Evolutionary conservation across 2,329 filamentous ascomycete genomes (phyloP), one percentile per base, ranked within the genome.

Genomic region (Aureobasidium sp.): DNA sequence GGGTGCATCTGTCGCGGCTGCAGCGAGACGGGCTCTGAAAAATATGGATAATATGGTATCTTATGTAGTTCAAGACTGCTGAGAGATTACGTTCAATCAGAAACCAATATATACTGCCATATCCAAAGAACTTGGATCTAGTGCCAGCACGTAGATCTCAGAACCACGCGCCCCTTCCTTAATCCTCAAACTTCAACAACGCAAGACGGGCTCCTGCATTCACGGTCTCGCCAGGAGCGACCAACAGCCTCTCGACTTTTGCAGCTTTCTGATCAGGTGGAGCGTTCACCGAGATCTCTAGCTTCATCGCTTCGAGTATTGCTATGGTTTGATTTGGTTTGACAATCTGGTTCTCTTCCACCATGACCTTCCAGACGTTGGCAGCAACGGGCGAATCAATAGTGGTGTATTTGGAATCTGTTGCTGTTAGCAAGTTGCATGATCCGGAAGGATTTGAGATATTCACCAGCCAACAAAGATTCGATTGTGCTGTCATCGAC

Each of bases 401-500:
- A 8, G 75, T 69, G 8, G 71, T 70, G 23, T 82, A 78, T 6
- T 69, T 69, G 2, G 77, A 74, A 69, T 82, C 74, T 75, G 56
- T 25, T 64, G 29, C 29, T 38, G 47, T 55, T 18, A 63, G n/a
- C 48, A 11, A 4, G 16, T 27, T 40, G n/a, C 20, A 36, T 36
- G 33, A 36, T 31, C 58, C 1, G 2, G 7, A 10, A 23, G n/a
- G 15, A 10, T 2, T 25, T 18, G 48, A 29, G 20, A 29, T 29
- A 73, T 75, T 67, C 67, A 82, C 81, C 82, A 67, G 84, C 77
- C 18, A 87, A 69, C 67, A 88, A 71, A 33, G 76, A 77, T 54
- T 86, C 84, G 25, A 88, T 77, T 3, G 80, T 81, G 64, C 84
- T 78, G 69, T 83, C 78, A 48, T 85, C 83, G 2, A 86, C 74